Percentiles rank a stretch among this genome's conserved stretches.
phyloP scores from a whole-genome alignment of 176 grass and related monocot genomes.

The Coix lacrymajobi region DNA sequence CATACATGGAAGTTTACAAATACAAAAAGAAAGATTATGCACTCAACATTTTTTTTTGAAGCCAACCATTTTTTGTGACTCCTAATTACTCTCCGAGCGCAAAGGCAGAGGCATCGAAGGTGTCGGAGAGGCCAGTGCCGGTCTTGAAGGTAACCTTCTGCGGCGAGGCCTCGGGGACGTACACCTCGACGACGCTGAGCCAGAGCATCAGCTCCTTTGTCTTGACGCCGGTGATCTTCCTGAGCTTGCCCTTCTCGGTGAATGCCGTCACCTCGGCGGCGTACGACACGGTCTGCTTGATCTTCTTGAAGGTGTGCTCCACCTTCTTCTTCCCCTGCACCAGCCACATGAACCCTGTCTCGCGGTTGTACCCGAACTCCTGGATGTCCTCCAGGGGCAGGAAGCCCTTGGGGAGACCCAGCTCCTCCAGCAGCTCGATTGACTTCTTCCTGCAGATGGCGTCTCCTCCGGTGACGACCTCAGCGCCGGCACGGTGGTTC shows the following conservation, averaged over 20 bases:
- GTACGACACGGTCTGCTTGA: conserved; percentile 28
- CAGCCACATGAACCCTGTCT: conserved; percentile 18
- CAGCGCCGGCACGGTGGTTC: not conserved
- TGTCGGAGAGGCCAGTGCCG: no score
- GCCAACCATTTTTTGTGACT: no score
- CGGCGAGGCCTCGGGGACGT: no score
- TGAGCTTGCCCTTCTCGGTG: not conserved
- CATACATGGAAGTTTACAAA: no score
- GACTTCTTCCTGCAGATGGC: conserved; percentile 14
- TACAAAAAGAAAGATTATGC: no score
- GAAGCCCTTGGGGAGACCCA: conserved; percentile 30
- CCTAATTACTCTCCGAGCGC: no score
- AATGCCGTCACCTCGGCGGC: conserved; percentile 4
- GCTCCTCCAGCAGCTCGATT: conserved; percentile 14
- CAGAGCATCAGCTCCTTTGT: no score
- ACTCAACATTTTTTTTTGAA: no score
- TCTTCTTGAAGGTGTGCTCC: conserved; percentile 1
- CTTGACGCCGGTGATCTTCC: no score
- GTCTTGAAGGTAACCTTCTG: no score
- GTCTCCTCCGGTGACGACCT: not conserved
- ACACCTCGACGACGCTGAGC: no score
- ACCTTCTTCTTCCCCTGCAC: conserved; percentile 43
- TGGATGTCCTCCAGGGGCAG: conserved; percentile 15
- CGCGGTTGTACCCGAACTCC: conserved; percentile 24
- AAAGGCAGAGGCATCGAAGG: no score